Evolutionary conservation across 495 filamentous ascomycete species (phyloP).

Genomic region (Chlorociboria aeruginascens): DNA sequence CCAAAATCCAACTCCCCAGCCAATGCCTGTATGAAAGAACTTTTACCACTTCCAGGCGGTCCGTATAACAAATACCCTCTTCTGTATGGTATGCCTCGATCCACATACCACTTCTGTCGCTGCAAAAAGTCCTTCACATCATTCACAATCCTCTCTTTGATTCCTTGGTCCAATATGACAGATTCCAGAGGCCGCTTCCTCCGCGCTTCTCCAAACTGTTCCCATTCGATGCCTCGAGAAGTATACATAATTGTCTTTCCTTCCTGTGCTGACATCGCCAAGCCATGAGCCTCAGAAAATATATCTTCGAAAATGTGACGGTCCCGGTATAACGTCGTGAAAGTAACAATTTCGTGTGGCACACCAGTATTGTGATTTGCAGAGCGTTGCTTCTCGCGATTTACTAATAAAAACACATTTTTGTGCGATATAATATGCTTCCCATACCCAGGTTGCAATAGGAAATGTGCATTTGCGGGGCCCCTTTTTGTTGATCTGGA

Average conservation of each 20-base stretch:
- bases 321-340: conserved; percentile 83
- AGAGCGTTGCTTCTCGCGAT: conserved; percentile 67
- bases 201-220: conserved; percentile 74
- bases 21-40: conserved; percentile 89
- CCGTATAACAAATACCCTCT: conserved; percentile 90
- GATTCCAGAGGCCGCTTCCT: conserved; percentile 80
- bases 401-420: conserved; percentile 74
- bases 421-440: conserved; percentile 76
- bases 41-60: conserved; percentile 90
- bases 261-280: conserved; percentile 64
- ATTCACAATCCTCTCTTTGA: conserved; percentile 73
- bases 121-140: conserved; percentile 78
- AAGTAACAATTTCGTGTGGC: conserved; percentile 86
- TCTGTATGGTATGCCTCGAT: conserved; percentile 90
- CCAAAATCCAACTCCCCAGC: conserved; percentile 88
- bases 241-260: conserved; percentile 95
- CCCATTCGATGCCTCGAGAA: conserved; percentile 68
- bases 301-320: conserved; percentile 77
- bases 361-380: conserved; percentile 63
- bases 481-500: conserved; percentile 49
- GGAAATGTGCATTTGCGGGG: conserved; percentile 53
- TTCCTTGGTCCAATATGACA: conserved; percentile 74
- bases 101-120: conserved; percentile 77
- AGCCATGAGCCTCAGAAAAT: conserved; percentile 70
- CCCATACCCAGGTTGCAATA: conserved; percentile 82